phyloP scores from a whole-genome alignment of 768 basidiomycete genomes.

The Leccinum sublutescens region DNA sequence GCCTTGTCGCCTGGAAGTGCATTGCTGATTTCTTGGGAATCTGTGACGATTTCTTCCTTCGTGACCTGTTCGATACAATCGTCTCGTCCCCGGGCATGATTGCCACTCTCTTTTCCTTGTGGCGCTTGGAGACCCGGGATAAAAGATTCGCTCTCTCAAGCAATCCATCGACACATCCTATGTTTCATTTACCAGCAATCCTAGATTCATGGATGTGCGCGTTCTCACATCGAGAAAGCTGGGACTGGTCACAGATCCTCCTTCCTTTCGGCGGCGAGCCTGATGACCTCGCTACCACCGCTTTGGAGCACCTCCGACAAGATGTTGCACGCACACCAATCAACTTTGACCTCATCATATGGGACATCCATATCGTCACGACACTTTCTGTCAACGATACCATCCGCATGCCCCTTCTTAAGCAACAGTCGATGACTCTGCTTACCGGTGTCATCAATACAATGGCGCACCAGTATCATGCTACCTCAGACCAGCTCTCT shows the following conservation, averaged over 20 bases:
- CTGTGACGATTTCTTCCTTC: constrained; percentile 14
- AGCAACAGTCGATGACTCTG: constrained; percentile 19
- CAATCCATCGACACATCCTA: constrained; percentile 3
- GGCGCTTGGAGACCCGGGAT: constrained; percentile 26
- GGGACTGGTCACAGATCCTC: constrained; percentile 30
- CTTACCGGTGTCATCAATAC: constrained; percentile 17
- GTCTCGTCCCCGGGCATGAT: constrained; percentile 18
- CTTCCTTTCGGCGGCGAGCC: constrained; percentile 21
- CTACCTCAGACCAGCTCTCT: not conserved
- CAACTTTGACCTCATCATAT: constrained; percentile 28
- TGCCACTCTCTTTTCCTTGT: constrained; percentile 25
- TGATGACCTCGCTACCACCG: constrained; percentile 20
- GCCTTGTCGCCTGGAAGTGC: constrained; percentile 18
- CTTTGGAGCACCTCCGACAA: constrained; percentile 25
- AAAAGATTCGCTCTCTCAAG: constrained; percentile 14
- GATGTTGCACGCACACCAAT: constrained; percentile 20
- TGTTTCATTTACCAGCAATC: constrained; percentile 11
- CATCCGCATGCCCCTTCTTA: constrained; percentile 25
- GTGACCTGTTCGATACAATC: constrained; percentile 18
- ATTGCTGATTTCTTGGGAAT: constrained; percentile 24
- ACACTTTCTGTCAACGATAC: constrained; percentile 23
- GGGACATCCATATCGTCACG: constrained; percentile 32
- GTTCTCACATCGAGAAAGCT: constrained; percentile 22
- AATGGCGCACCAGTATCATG: constrained; percentile 11
- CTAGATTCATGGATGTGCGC: constrained; percentile 30